Evolutionary conservation across 352 stramenopile genomes (phyloP), one percentile per base, ranked within the genome.

Genomic region (Pseudoperonospora humuli): DNA sequence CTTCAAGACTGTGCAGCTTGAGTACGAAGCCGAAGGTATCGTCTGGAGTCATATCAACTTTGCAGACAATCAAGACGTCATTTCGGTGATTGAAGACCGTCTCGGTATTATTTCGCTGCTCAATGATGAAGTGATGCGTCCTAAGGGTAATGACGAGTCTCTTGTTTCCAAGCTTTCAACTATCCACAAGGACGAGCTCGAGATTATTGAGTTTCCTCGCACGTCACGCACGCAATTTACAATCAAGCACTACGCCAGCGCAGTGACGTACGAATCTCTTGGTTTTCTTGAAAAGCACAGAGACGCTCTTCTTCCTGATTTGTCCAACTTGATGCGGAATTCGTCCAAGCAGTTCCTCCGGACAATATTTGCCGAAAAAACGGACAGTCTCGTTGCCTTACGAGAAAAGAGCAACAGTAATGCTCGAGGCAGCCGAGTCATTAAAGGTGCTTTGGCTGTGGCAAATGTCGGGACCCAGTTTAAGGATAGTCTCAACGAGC

Each of bases 201-300:
- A 86, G 23, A 61, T 87, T 7, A 88, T 92, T 43, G 79, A 88
- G 34, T 88, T 87, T 48, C 76, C 79, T 15, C 69, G 75, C 11
- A 86, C 63, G 7, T 86, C 74, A 18, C 73, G 73, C 17, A 86
- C 70, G 9, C 70, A 93, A 25, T 98, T 98, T 47, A 88, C 74
- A 7, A 84, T 98, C 27, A 83, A 93, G 31, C 94, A 98, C 57
- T 98, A 97, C 56, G 94, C 93, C 14, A 93, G 79, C 26, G 50
- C 75, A 20, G 94, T 98, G 39, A 83, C 66, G 8, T 98, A 98
- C 72, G 72, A 93, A 51, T 84, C 89, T 14, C 54, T 76, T 2
- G 88, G 88, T 9, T 98, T 98, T 54, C 65, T 97, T 7, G 91
- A 97, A 40, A 97, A 97, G 56, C 96, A 98, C 71, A 93, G 94